A percentile compares a stretch with the other conserved stretches of the same genome.
These are phyloP conservation scores for Alternaria burnsii DNA, from an alignment of 2,329 filamentous ascomycete species.

Conservation along the genomic window DNA sequence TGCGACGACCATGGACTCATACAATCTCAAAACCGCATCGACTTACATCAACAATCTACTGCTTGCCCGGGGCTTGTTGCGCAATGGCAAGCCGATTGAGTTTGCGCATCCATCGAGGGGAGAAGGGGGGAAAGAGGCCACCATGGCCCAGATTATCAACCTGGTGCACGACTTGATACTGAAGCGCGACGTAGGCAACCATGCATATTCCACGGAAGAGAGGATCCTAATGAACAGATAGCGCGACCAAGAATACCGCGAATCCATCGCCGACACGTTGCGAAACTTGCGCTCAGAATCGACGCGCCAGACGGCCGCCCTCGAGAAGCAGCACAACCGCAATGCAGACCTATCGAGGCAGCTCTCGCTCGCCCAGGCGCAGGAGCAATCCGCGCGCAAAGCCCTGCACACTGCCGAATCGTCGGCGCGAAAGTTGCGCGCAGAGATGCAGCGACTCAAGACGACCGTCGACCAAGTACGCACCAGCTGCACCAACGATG, in stretches of 20 bases:
- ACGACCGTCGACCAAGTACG: slow-evolving; percentile 82
- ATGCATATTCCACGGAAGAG: background rate
- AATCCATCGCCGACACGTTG: slow-evolving; percentile 80
- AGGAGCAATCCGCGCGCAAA: slow-evolving; percentile 73
- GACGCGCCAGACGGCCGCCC: slow-evolving; percentile 74
- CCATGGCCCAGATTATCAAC: slow-evolving; percentile 88
- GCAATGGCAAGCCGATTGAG: slow-evolving; percentile 76
- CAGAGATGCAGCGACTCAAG: slow-evolving; percentile 83
- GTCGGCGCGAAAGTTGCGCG: slow-evolving; percentile 77
- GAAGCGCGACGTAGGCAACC: slow-evolving; percentile 76
- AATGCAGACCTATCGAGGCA: slow-evolving; percentile 65
- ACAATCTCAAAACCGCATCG: slow-evolving; percentile 67
- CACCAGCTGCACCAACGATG: slow-evolving; percentile 86
- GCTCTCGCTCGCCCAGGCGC: slow-evolving; percentile 69
- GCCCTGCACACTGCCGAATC: slow-evolving; percentile 79
- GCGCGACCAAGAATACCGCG: slow-evolving; percentile 89
- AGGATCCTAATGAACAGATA: slow-evolving; percentile 51
- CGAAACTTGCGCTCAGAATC: slow-evolving; percentile 78
- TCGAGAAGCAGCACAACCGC: slow-evolving; percentile 65
- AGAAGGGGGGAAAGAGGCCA: slow-evolving; percentile 69
- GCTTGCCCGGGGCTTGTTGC: slow-evolving; percentile 68
- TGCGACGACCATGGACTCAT: slow-evolving; percentile 51
- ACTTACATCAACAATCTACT: slow-evolving; percentile 72
- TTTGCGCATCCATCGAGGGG: slow-evolving; percentile 77
- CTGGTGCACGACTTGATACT: slow-evolving; percentile 93